Evolutionary conservation across 2,329 filamentous ascomycete species (phyloP).

Genomic region (Fonsecaea monophora): DNA sequence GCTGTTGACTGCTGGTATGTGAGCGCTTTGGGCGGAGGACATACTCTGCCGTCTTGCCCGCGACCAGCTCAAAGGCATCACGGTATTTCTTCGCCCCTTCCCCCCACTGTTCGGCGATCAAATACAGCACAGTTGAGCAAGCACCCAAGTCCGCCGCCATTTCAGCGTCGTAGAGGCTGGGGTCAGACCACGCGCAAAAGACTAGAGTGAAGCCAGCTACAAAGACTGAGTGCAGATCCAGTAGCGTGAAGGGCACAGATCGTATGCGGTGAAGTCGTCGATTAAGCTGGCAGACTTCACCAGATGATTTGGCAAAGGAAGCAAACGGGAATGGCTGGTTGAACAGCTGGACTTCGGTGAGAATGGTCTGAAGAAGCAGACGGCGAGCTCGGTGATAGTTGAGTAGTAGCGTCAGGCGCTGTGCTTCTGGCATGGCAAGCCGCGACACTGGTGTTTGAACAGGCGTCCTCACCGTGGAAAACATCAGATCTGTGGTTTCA

Average conservation of each 20-base stretch:
- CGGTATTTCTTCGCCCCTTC: conserved; percentile 26
- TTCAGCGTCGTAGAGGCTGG: conserved; percentile 24
- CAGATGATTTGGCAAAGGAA: conserved; percentile 22
- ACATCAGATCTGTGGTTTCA: conserved; percentile 11
- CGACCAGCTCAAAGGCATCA: conserved; percentile 23
- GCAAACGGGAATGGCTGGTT: conserved; percentile 17
- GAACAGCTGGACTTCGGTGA: conserved; percentile 18
- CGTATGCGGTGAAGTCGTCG: conserved; percentile 22
- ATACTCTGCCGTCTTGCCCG: conserved; percentile 24
- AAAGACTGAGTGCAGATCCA: conserved; percentile 26
- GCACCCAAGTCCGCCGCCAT: conserved; percentile 24
- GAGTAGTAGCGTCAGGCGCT: conserved; percentile 23
- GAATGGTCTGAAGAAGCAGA: conserved; percentile 20
- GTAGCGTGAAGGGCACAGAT: conserved; percentile 25
- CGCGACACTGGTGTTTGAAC: conserved; percentile 13
- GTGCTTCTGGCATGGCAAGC: conserved; percentile 12
- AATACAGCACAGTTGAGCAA: conserved; percentile 27
- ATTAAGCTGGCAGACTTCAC: conserved; percentile 27
- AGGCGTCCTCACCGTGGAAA: conserved; percentile 8
- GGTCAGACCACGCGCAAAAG: conserved; percentile 19
- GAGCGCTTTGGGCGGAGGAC: conserved; percentile 9
- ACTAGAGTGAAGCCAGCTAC: conserved; percentile 26
- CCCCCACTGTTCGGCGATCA: conserved; percentile 27
- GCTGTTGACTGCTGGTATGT: not conserved
- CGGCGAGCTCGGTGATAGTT: conserved; percentile 25